Conservation (phyloP, 148 eudicot species). For the Vaccinium darrowii region DNA sequence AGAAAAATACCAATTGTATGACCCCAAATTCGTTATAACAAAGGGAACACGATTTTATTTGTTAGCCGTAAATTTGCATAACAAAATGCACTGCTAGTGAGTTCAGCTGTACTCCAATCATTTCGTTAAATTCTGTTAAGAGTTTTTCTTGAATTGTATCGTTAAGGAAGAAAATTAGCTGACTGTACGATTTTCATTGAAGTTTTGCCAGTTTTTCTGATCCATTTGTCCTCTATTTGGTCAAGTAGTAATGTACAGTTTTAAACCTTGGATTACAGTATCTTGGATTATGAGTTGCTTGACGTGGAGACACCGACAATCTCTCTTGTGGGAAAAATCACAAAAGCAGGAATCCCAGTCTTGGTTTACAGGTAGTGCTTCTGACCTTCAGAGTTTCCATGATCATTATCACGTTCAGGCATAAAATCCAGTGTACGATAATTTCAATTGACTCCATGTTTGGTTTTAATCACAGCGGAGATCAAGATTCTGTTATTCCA, state of each 20-base stretch:
- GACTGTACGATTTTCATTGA: background rate
- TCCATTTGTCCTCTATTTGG: background rate
- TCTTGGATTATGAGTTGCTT: conserved; percentile 29
- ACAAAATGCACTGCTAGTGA: too few relatives aligned
- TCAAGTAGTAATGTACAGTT: background rate
- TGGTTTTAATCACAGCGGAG: conserved; percentile 28
- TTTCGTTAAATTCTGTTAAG: too few relatives aligned
- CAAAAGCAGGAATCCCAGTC: conserved; percentile 25
- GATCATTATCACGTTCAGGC: background rate
- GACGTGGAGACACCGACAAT: conserved; percentile 32
- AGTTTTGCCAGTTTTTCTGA: background rate
- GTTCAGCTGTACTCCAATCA: too few relatives aligned
- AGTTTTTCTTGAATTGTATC: too few relatives aligned
- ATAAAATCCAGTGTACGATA: background rate
- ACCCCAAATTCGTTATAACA: background rate
- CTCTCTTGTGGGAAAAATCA: conserved; percentile 24
- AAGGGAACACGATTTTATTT: background rate
- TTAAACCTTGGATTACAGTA: conserved; percentile 17
- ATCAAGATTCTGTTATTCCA: conserved; percentile 45
- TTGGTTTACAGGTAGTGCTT: conserved; percentile 27
- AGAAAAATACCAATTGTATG: background rate
- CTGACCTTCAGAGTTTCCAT: conserved; percentile 3
- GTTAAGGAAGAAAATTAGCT: background rate
- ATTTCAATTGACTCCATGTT: background rate
- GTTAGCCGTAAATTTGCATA: too few relatives aligned